Evolutionary conservation across 108 stramenopile genomes (phyloP).

Genomic region (Stephanodiscus triporus): DNA sequence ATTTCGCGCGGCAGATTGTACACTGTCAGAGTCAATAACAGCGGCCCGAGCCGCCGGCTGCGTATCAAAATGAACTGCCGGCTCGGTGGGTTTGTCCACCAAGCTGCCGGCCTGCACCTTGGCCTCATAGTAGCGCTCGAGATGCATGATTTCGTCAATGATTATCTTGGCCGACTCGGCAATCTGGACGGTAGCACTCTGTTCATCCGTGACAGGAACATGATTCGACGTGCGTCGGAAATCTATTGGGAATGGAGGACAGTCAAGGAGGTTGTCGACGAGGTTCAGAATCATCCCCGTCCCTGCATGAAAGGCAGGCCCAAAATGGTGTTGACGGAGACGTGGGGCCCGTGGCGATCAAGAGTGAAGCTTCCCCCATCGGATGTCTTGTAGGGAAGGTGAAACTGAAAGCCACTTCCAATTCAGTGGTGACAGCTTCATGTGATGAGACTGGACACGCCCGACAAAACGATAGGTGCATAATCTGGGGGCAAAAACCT

Average conservation of each 20-base stretch:
- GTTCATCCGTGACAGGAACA: neutral
- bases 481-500: neutral
- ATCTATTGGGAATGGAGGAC: neutral
- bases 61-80: too few species aligned
- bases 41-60: too few species aligned
- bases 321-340: slow-evolving; percentile 12
- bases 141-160: neutral
- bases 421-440: slow-evolving; percentile 3
- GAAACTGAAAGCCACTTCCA: slow-evolving; percentile 3
- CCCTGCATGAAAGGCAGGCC: slow-evolving; percentile 13
- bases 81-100: too few species aligned
- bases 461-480: neutral
- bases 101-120: too few species aligned
- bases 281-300: neutral
- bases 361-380: neutral
- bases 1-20: too few species aligned
- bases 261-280: neutral
- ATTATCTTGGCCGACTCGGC: too few species aligned
- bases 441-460: neutral
- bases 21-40: too few species aligned
- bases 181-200: too few species aligned
- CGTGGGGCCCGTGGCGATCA: slow-evolving; percentile 7
- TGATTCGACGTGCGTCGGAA: neutral
- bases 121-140: neutral
- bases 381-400: neutral